phyloP scores from a whole-genome alignment of 495 filamentous ascomycete genomes.

The Geoglossum glabrum region DNA sequence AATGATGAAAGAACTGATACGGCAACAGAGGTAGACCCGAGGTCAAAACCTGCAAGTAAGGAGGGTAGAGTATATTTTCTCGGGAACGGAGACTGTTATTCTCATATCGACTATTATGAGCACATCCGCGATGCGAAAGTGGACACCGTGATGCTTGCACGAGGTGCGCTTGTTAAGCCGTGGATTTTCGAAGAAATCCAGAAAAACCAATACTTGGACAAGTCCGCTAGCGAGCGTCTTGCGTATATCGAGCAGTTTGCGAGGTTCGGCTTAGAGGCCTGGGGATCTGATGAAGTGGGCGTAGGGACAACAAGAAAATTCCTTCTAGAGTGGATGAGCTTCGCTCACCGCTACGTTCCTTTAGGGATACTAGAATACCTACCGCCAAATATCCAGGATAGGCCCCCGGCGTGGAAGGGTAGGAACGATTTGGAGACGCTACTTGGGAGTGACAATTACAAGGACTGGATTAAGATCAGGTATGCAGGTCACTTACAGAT shows the following conservation, averaged over 20 bases:
- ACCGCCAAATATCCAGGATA: constrained; percentile 69
- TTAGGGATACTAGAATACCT: constrained; percentile 72
- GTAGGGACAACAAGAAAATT: constrained; percentile 77
- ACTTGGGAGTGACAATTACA: constrained; percentile 70
- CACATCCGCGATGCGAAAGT: constrained; percentile 60
- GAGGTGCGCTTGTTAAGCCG: constrained; percentile 85
- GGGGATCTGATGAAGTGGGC: constrained; percentile 88
- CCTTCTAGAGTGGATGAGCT: constrained; percentile 86
- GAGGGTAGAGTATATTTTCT: constrained; percentile 61
- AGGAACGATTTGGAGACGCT: constrained; percentile 82
- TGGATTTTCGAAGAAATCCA: constrained; percentile 97
- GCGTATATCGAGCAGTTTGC: constrained; percentile 72
- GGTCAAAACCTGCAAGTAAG: constrained; percentile 31
- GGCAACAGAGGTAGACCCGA: constrained; percentile 47
- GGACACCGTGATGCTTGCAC: constrained; percentile 77
- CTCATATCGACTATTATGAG: constrained; percentile 66
- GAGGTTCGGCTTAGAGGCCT: constrained; percentile 74
- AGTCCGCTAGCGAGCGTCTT: constrained; percentile 70
- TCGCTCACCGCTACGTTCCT: constrained; percentile 76
- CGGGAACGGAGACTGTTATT: constrained; percentile 92
- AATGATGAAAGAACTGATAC: constrained; percentile 50
- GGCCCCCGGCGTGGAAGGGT: constrained; percentile 64
- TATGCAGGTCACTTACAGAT: constrained; percentile 23
- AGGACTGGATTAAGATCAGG: constrained; percentile 98
- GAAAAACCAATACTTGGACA: constrained; percentile 82